Evolutionary conservation across 208 protist genomes (phyloP).

Genomic region (Leishmania mexicana): DNA sequence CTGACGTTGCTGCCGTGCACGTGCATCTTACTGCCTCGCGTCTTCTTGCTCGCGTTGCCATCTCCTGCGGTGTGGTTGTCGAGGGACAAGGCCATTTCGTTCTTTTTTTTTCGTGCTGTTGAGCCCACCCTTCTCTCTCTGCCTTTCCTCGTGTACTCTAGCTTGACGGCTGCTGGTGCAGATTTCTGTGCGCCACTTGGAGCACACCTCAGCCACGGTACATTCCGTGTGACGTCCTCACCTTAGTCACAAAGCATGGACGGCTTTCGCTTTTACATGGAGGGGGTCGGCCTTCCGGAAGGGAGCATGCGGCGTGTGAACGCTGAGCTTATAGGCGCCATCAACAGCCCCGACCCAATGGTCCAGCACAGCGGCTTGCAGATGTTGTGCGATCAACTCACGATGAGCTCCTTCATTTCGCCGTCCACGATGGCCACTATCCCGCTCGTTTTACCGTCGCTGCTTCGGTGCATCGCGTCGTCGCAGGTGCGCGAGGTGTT

Average conservation of each 20-base stretch:
- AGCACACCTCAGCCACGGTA: background rate
- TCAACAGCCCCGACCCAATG: slow-evolving; percentile 64
- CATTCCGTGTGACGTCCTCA: background rate
- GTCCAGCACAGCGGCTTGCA: slow-evolving; percentile 55
- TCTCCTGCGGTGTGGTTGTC: background rate
- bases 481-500: slow-evolving; percentile 91
- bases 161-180: background rate
- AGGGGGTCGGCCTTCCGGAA: slow-evolving; percentile 24
- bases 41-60: background rate
- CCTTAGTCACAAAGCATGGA: slow-evolving; percentile 9
- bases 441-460: slow-evolving; percentile 53
- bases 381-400: slow-evolving; percentile 92
- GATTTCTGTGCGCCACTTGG: background rate
- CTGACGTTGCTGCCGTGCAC: background rate
- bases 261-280: slow-evolving; percentile 23
- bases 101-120: too few species aligned
- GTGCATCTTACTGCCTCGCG: background rate
- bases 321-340: slow-evolving; percentile 37
- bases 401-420: slow-evolving; percentile 86
- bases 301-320: slow-evolving; percentile 22
- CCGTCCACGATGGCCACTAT: slow-evolving; percentile 68
- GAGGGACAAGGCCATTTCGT: background rate
- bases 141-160: background rate
- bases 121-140: background rate
- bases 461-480: slow-evolving; percentile 73